Base-by-base conservation (phyloP, 139 green algal species). In the Diplosphaera chodatii region DNA sequence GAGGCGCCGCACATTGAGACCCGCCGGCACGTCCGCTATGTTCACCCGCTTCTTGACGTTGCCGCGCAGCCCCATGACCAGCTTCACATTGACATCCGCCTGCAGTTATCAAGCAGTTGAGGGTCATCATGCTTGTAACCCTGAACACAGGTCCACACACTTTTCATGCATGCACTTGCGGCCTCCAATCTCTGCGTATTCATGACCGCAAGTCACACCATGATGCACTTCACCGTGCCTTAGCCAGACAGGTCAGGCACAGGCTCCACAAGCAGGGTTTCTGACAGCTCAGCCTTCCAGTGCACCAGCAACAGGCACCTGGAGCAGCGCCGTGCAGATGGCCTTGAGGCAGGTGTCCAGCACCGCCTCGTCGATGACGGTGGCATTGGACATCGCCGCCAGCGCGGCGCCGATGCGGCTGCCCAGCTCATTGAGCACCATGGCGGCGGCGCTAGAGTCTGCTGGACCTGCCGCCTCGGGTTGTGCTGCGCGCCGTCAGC, bases 381-480 rank as follows among this genome's bases (percentile, higher is more conserved):
- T 82, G 3, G 82, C 76, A 30, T 83, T 82, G 66, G 79, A 76
- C 78, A 99, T 83, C 4, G 73, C 68, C 30, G 77, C 81, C 55
- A 99, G 73, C n/a, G 96, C 96, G 68, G 83, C 72, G 69, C 80
- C 89, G 69, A 99, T 93, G 28, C 82, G 78, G 29, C 73, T 80
- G 13, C 95, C 96, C 4, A 99, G 78, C 81, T 98, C 92, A 33
- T 88, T 88, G 20, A 99, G 84, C 73, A 99, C 95, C 95, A 99
- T 98, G 37, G 31, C 84, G 70, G 20, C 72, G 40, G 21, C 29
- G n/a, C n/a, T n/a, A n/a, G n/a, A n/a, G n/a, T n/a, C n/a, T n/a
- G n/a, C n/a, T n/a, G n/a, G n/a, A n/a, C n/a, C n/a, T n/a, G n/a
- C n/a, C n/a, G n/a, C n/a, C n/a, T n/a, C n/a, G n/a, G n/a, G n/a